Percentiles rank a stretch among this genome's conserved stretches.
Evolutionary conservation across 176 grass and related monocot species (phyloP).

Genomic region (Metroxylon sagu): DNA sequence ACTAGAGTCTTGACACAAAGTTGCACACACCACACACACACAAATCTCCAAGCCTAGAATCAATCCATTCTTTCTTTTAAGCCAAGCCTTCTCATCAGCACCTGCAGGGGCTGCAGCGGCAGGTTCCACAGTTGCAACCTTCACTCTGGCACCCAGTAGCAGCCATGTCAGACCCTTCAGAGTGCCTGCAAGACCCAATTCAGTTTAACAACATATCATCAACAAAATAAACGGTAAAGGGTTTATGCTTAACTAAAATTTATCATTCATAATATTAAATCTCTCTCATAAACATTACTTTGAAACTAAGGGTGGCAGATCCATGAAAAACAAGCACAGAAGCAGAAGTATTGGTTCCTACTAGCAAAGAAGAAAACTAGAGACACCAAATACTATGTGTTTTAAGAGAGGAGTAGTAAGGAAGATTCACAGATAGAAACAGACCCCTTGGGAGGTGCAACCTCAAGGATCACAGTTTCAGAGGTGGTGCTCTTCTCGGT

Average conservation of each 20-base stretch:
- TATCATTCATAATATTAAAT: background rate
- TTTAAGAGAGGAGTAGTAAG: no score
- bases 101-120: slow-evolving; percentile 21
- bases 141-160: background rate
- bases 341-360: no score
- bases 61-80: no score
- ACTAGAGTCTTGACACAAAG: no score
- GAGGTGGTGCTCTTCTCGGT: slow-evolving; percentile 25
- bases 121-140: slow-evolving; percentile 26
- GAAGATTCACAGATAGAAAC: background rate
- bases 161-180: slow-evolving; percentile 24
- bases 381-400: no score
- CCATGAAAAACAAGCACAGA: no score
- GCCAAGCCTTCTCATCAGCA: slow-evolving; percentile 7
- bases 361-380: no score
- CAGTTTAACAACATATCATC: background rate
- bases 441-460: slow-evolving; percentile 24
- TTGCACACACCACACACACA: no score
- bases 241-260: background rate
- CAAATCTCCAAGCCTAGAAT: no score
- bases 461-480: slow-evolving; percentile 23
- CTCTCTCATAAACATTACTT: background rate
- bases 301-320: background rate
- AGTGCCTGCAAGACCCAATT: slow-evolving; percentile 10
- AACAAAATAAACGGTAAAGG: background rate